Conservation (phyloP, 2,329 filamentous ascomycete species). For the Cephalotrichum gorgonifer region DNA sequence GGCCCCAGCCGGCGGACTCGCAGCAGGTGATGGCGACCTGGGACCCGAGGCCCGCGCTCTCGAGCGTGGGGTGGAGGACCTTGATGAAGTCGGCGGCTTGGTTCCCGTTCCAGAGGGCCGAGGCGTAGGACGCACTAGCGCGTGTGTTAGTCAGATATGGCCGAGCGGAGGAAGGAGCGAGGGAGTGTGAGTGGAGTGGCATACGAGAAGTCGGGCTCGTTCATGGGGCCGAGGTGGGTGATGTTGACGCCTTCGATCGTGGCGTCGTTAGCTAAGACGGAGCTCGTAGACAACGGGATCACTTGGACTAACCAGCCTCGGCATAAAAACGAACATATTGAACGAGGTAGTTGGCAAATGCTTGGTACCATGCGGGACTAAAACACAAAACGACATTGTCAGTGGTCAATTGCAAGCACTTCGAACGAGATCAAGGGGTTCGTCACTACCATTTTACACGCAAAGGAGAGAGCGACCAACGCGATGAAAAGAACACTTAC, state of each 20-base stretch:
- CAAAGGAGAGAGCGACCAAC: too few relatives aligned
- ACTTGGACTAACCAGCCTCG: too few relatives aligned
- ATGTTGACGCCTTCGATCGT: conserved; percentile 31
- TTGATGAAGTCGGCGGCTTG: conserved; percentile 41
- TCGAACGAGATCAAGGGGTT: too few relatives aligned
- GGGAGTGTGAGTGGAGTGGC: background rate
- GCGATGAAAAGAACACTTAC: too few relatives aligned
- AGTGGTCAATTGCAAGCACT: too few relatives aligned
- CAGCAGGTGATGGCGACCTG: conserved; percentile 22
- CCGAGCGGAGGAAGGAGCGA: background rate
- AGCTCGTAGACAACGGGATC: too few relatives aligned
- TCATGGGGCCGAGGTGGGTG: conserved; percentile 35
- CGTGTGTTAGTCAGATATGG: background rate
- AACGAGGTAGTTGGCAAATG: conserved; percentile 36
- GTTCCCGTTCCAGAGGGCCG: conserved; percentile 32
- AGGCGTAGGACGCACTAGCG: conserved; percentile 23
- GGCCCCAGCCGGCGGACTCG: conserved; percentile 27
- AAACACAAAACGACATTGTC: too few relatives aligned
- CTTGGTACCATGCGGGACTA: conserved; percentile 32
- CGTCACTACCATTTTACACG: too few relatives aligned
- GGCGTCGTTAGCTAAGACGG: too few relatives aligned
- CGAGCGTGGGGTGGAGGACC: conserved; percentile 28
- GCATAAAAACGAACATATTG: conserved; percentile 36
- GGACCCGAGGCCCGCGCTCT: conserved; percentile 6
- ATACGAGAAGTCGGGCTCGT: conserved; percentile 19